phyloP scores from a whole-genome alignment of 345 rosid genomes.

The Pistacia atlantica region DNA sequence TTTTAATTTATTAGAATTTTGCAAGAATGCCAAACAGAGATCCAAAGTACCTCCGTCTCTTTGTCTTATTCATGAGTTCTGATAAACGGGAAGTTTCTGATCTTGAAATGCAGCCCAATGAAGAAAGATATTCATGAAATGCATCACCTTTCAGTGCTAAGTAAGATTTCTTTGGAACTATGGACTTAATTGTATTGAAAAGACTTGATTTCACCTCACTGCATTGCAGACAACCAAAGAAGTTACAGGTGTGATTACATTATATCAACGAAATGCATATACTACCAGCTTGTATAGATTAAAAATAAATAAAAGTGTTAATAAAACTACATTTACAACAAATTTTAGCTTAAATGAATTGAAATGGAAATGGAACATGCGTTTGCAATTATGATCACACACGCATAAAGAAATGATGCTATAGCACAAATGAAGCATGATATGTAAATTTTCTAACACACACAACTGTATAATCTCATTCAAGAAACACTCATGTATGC shows the following conservation, averaged over 20 bases:
- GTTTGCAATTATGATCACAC: background rate
- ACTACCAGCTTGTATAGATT: background rate
- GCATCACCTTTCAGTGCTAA: constrained; percentile 59
- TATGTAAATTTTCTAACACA: background rate
- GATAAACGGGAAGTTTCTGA: constrained; percentile 62
- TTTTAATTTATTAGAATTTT: background rate
- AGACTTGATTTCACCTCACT: constrained; percentile 52
- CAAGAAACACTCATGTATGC: background rate
- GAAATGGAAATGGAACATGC: background rate
- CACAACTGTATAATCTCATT: background rate
- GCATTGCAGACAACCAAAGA: constrained; percentile 29
- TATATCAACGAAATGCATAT: background rate
- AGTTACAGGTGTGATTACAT: background rate
- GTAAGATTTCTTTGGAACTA: constrained; percentile 56
- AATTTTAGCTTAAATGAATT: background rate
- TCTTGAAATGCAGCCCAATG: constrained; percentile 65
- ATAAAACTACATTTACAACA: background rate
- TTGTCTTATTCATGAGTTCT: constrained; percentile 33
- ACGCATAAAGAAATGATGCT: background rate
- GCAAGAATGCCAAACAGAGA: background rate
- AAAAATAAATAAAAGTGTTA: background rate
- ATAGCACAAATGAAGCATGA: background rate
- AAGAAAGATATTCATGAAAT: constrained; percentile 73
- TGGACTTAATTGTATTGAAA: constrained; percentile 44
- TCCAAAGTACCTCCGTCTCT: constrained; percentile 50